Evolutionary conservation across 768 basidiomycete genomes (phyloP), one percentile per base, ranked within the genome.

Genomic region (Sutorius australiensis): DNA sequence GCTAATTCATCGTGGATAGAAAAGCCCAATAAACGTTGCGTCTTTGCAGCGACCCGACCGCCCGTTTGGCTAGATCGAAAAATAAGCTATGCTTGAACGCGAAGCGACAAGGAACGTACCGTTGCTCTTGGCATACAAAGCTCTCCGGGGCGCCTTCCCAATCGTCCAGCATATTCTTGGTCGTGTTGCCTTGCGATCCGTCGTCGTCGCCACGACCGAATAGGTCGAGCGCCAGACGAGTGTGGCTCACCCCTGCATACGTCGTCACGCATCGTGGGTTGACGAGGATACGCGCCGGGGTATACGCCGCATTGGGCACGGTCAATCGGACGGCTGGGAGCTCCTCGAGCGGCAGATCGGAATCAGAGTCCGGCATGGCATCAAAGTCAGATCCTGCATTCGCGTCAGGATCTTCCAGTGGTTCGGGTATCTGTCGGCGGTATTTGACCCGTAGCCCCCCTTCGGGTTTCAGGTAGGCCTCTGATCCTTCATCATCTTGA

Each of bases 251-350:
- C 4, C 95, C 97, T 0, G 95, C 95, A 67, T 99, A 99, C 19
- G 95, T 98, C 33, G 95, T 98, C 48, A 95, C 90, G 68, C 95
- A 98, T 14, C 95, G 83, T 5, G 95, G 95, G 65, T 98, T 98
- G 51, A 99, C 87, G 58, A 99, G 69, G 61, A 99, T 97, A 49
- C 94, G 78, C 5, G 94, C 95, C 5, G 94, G 87, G 8, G 81
- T 75, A 72, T 95, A 97, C 9, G 85, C 86, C 16, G 86, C 86
- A 68, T 97, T 98, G 9, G 95, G 94, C 44, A 93, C 88, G 13
- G 80, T 77, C 19, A 90, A 47, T 68, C 71, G 30, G 69, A 70
- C 27, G 65, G 73, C 38, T 16, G 68, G 69, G 19, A 62, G 56
- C 12, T 56, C 51, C 3, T 66, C 62, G 6, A 67, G 61, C 17